Percentiles rank a stretch among this genome's conserved stretches.
phyloP scores from a whole-genome alignment of 2,329 filamentous ascomycete genomes.

The Mariannaea sp. region DNA sequence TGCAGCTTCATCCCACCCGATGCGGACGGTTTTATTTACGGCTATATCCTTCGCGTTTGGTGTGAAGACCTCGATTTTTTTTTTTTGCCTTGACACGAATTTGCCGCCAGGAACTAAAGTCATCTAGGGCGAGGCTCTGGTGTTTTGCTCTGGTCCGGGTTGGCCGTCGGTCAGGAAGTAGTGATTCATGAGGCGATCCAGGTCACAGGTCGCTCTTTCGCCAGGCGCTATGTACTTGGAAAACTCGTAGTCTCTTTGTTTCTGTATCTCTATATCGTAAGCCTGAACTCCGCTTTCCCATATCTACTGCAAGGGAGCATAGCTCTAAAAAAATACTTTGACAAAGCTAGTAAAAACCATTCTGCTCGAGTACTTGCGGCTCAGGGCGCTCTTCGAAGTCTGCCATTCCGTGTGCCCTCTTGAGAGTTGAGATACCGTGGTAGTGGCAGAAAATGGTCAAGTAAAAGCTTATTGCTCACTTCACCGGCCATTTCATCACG shows the following conservation, averaged over 20 bases:
- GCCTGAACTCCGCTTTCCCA: conserved; percentile 4
- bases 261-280: not conserved
- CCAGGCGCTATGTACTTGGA: conserved; percentile 7
- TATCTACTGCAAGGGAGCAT: conserved; percentile 3
- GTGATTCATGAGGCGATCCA: conserved; percentile 6
- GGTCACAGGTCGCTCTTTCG: not conserved
- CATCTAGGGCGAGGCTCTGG: conserved; percentile 3
- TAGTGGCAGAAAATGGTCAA: no score
- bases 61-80: conserved; percentile 1
- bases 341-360: conserved; percentile 1
- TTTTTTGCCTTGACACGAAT: not conserved
- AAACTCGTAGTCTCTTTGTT: conserved; percentile 5
- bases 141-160: conserved; percentile 4
- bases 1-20: conserved; percentile 6
- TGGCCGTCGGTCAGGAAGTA: conserved; percentile 21
- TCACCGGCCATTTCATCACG: no score
- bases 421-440: not conserved
- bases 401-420: not conserved
- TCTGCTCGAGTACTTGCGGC: not conserved
- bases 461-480: no score
- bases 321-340: no score
- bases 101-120: not conserved
- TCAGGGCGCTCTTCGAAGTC: not conserved
- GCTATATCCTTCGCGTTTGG: not conserved
- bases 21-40: not conserved